phyloP scores from a whole-genome alignment of 2,329 filamentous ascomycete species.

The Davidsoniella australis region DNA sequence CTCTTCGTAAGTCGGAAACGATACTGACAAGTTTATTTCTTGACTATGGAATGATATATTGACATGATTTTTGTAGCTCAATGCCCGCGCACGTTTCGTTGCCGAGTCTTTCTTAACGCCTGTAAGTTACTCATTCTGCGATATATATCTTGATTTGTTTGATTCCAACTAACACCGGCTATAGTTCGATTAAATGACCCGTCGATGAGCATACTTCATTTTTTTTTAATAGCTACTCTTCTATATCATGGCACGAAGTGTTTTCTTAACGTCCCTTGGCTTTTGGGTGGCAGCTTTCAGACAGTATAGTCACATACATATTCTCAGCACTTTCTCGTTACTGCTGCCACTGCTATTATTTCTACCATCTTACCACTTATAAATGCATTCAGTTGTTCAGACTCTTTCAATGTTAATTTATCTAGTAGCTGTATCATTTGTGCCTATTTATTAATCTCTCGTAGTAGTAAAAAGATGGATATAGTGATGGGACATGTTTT shows the following conservation, averaged over 20 bases:
- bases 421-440: too few species aligned
- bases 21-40: background rate
- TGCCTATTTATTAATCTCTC: too few species aligned
- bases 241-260: too few species aligned
- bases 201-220: too few species aligned
- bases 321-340: background rate
- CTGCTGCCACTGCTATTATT: too few species aligned
- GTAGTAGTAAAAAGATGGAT: too few species aligned
- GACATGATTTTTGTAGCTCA: constrained; percentile 43
- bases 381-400: too few species aligned
- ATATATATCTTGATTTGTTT: background rate
- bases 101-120: constrained; percentile 97
- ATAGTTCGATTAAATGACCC: constrained; percentile 11
- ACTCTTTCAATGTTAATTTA: too few species aligned
- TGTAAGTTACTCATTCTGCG: constrained; percentile 28
- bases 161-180: background rate
- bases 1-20: constrained; percentile 58
- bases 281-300: background rate
- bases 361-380: too few species aligned
- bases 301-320: background rate
- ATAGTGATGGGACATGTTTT: too few species aligned
- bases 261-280: background rate
- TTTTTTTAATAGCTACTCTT: background rate
- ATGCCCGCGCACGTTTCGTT: constrained; percentile 90
- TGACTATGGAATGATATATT: constrained; percentile 4